phyloP scores from a whole-genome alignment of 2,329 filamentous ascomycete genomes.

The Drechslera avenae region DNA sequence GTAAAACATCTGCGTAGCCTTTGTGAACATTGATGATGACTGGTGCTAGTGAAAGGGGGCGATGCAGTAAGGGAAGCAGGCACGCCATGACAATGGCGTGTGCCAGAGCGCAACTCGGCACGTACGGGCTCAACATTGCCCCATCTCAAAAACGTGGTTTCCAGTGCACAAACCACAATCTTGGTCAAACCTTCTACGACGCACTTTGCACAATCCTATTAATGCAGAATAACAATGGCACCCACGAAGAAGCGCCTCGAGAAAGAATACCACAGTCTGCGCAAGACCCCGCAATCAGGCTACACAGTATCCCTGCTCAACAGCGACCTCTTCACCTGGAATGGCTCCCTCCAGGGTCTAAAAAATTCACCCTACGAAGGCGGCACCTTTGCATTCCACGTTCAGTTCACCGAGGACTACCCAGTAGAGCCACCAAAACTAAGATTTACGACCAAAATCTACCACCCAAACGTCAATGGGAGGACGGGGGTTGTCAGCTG shows the following conservation, averaged over 20 bases:
- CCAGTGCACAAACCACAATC: too few species aligned
- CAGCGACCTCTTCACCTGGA: constrained; percentile 5
- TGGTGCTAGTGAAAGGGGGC: too few species aligned
- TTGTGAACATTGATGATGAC: too few species aligned
- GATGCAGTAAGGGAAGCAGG: too few species aligned
- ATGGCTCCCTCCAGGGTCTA: not conserved
- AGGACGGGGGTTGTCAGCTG: not conserved
- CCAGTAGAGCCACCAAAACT: constrained; percentile 3
- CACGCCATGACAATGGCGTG: too few species aligned
- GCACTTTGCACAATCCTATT: too few species aligned
- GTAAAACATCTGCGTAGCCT: too few species aligned
- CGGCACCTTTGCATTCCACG: constrained; percentile 1
- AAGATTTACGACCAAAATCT: constrained; percentile 4
- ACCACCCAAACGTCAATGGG: constrained; percentile 3
- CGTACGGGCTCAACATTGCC: too few species aligned
- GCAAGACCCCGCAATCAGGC: not conserved
- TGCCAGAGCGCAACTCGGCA: too few species aligned
- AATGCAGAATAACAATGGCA: not conserved
- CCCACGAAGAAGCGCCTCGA: constrained; percentile 5
- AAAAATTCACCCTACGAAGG: not conserved
- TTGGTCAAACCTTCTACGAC: too few species aligned
- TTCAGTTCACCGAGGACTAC: constrained; percentile 8
- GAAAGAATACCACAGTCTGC: constrained; percentile 2
- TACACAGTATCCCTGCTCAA: constrained; percentile 1
- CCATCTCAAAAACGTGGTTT: too few species aligned